Evolutionary conservation across 495 filamentous ascomycete genomes (phyloP), one percentile per base, ranked within the genome.

Genomic region (Penicillium coprophilum): DNA sequence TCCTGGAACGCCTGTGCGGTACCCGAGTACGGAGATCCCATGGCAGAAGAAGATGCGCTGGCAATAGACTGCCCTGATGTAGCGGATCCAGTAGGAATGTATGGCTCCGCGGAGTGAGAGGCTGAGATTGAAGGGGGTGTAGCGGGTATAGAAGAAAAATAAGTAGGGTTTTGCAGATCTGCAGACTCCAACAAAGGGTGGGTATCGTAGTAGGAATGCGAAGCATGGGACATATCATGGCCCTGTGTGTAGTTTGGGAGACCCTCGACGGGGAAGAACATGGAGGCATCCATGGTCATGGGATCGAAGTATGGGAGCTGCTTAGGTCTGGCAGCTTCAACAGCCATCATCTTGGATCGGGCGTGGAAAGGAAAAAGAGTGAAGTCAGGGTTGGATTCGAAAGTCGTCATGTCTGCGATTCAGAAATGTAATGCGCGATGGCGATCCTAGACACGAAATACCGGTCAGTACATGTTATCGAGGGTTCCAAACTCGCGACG

Each of bases 21-120:
- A 50, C 80, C 82, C 0, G 87, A 87, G 56, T 86, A 87, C 19
- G 92, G 92, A 9, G 92, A 96, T 31, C 87, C 89, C 62, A 90
- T 87, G 31, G 85, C 81, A 5, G 92, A 96, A 2, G 92, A 94
- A 15, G 89, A 80, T 12, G 87, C 85, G 63, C 84, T 86, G 24
- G 80, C 79, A 53, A 82, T 77, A 13, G 89, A 92, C 13, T 85
- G 82, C 1, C 81, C 87, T 3, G 90, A 94, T 24, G 87, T 86
- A 52, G 87, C 89, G 15, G 88, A 91, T 46, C 92, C 57, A 68
- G 79, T 80, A 74, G 62, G 80, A 78, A 72, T 74, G 61, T 62
- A 80, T 66, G 56, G 77, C 56, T 77, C 81, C 58, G 66, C 32
- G 4, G 66, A 56, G 21, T 74, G 60, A 7, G 68, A 68, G 17